Base-by-base conservation (phyloP, 75 land plant species). In the Pinus taeda region DNA sequence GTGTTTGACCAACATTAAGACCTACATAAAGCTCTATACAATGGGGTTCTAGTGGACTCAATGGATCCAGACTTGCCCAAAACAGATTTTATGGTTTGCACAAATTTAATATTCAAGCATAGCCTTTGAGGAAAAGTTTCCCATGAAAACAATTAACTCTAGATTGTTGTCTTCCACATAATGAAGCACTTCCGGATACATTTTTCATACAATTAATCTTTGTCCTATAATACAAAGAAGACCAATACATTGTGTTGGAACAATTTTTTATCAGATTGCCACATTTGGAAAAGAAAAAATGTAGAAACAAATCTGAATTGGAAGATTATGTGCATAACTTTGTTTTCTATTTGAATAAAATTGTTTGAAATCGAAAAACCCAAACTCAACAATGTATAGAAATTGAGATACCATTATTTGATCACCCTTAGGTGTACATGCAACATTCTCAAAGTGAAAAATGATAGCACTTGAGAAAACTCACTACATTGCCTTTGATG, bases 241-340 rank as follows among this genome's bases (percentile, higher is more conserved):
- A 90, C 85, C 89, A 85, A 76, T 83, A 90, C 55, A 76, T 73
- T 59, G 61, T 14, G 84, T 78, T n/a, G 60, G 49, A 12, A 90
- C 88, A 53, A 90, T 61, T 22, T 86, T 78, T 57, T 88, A 90
- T 15, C 30, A 39, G 42, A 90, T 83, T 55, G 87, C 88, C 65
- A 72, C 59, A 0, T 87, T 87, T 18, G 87, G 85, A 15, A 55
- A 20, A 36, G 87, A 78, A 15, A 65, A 26, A 57, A 90, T 36
- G 22, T 70, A 78, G 53, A 73, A 64, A 70, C 90, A 75, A 17
- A 81, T 85, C 58, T 85, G 66, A 18, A 87, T 60, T 0, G 92
- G 92, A n/a, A 90, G 83, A 72, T 90, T 87, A 77, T 90, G 92
- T 39, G 87, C 77, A 60, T 90, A 90, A 17, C 92, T 90, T 14